Base-by-base conservation (phyloP, 2,329 filamentous ascomycete species). In the Coniochaeta prunicola region DNA sequence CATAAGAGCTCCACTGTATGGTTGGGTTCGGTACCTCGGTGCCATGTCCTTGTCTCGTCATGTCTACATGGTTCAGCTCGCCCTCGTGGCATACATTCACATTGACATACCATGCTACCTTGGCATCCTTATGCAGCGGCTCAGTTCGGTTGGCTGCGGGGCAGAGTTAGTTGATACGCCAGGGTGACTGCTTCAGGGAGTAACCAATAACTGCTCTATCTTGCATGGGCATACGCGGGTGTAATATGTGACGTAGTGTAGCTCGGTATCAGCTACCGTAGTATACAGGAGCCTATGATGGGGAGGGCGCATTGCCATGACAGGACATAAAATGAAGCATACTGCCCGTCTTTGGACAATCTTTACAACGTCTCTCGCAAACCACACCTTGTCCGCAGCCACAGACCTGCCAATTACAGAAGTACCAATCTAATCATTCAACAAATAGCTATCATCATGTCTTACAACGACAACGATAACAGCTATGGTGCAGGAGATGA, bases 391-490 rank as follows among this genome's bases (percentile, higher is more conserved):
- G 3, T 33, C 19, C 50, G 7, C 50, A 54, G 19, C 21, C 9
- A 30, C n/a, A 33, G 15, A 54, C 50, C 21, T 53, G n/a, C n/a
- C n/a, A n/a, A n/a, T n/a, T n/a, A n/a, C n/a, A n/a, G n/a, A n/a
- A n/a, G n/a, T 4, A 28, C 21, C 42, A 6, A 48, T 15, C 50
- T 21, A 45, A 21, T 36, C 38, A 57, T 57, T 60, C 48, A 33
- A 33, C 28, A 31, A 9, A 58, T 6, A 36, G 15, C n/a, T 34
- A 54, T 63, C 65, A 74, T 34, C 58, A 77, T 80, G 78, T 80
- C 78, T 74, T 79, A 76, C 74, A 70, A 72, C 67, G 69, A 73
- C 62, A 73, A 77, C 73, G 70, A 73, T 63, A 66, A 71, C 68
- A 64, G 59, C 56, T 70, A 64, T 57, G 68, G 38, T 58, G 53